phyloP scores from a whole-genome alignment of 2,329 filamentous ascomycete species.

The Diaporthe nobilis region DNA sequence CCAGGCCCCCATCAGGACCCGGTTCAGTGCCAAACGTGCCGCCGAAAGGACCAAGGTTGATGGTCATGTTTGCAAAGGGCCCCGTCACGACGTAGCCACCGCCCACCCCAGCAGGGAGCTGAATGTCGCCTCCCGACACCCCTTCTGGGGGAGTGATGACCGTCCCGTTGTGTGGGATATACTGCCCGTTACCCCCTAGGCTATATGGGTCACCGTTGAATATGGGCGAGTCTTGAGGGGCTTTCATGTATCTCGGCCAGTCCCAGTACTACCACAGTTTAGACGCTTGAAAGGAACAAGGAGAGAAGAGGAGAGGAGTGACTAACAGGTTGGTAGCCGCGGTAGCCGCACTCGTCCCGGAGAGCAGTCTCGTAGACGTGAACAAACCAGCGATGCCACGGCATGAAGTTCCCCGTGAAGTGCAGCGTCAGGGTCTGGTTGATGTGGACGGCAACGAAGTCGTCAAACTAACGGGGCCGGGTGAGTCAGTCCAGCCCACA shows the following conservation, averaged over 20 bases:
- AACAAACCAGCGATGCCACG: constrained; percentile 34
- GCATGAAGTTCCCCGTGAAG: constrained; percentile 36
- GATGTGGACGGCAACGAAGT: constrained; percentile 64
- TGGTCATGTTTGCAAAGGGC: constrained; percentile 45
- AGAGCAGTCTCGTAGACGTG: constrained; percentile 34
- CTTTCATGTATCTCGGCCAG: constrained; percentile 61
- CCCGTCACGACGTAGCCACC: constrained; percentile 54
- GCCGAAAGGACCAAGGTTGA: constrained; percentile 28
- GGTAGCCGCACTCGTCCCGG: constrained; percentile 34
- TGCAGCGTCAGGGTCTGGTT: constrained; percentile 59
- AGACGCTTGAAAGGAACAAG: not conserved
- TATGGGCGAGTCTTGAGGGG: constrained; percentile 62
- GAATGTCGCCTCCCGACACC: constrained; percentile 45
- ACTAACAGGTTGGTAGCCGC: constrained; percentile 31
- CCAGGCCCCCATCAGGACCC: constrained; percentile 34
- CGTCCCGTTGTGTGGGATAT: constrained; percentile 50
- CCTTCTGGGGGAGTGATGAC: constrained; percentile 48
- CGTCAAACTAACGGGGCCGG: constrained; percentile 52
- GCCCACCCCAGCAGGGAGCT: constrained; percentile 63
- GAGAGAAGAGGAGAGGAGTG: too few species aligned
- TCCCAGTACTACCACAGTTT: constrained; percentile 58
- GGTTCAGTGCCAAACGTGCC: constrained; percentile 7
- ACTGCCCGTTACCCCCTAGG: constrained; percentile 60
- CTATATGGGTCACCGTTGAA: constrained; percentile 62
- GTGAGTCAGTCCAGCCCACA: not conserved